Evolutionary conservation across 2,329 filamentous ascomycete genomes (phyloP), one percentile per base, ranked within the genome.

Genomic region (Pseudogymnoascus sp.): DNA sequence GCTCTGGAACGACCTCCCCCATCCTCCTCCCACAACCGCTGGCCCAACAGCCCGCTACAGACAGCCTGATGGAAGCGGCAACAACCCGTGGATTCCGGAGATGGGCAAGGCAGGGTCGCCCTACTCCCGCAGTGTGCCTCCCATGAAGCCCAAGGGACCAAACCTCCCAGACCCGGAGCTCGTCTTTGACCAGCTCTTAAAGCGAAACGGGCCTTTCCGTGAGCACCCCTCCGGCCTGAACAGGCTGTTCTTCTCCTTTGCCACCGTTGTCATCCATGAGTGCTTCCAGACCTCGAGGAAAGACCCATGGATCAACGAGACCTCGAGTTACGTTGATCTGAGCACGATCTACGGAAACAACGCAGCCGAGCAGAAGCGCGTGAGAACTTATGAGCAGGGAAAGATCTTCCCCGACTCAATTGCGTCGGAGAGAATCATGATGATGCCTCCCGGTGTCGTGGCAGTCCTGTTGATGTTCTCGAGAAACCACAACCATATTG

Each of bases 1-100:
- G 79, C 74, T 83, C 3, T 83, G 77, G 75, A 69, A 78, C 64
- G 80, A 82, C 66, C 72, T 83, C 12, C 80, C 80, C 33, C 80
- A 83, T 67, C 80, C 80, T 10, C 72, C 78, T 4, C 73, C 75
- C 2, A 79, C 78, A 17, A 66, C 77, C 10, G 76, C 78, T 41
- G 80, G 80, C 10, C 79, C 79, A 4, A 72, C 74, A 6, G 68
- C 75, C 10, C 73, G 75, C 64, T 79, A 79, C 66, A 70, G 78
- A 65, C 68, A 73, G 64, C 74, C 78, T 63, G 78, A 80, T 65
- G 78, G 78, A 4, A 72, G 76, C 36, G 71, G 71, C 17, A 80
- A 80, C 67, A 82, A 79, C 65, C 77, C 75, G 4, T 80, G 78
- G 75, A 67, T 73, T 41, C 79, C 80, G 1, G 77, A 81, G 60